A percentile compares a stretch with the other conserved stretches of the same genome.
Evolutionary conservation across 2,329 filamentous ascomycete genomes (phyloP).

Genomic region (Dothideomycetes sp.): DNA sequence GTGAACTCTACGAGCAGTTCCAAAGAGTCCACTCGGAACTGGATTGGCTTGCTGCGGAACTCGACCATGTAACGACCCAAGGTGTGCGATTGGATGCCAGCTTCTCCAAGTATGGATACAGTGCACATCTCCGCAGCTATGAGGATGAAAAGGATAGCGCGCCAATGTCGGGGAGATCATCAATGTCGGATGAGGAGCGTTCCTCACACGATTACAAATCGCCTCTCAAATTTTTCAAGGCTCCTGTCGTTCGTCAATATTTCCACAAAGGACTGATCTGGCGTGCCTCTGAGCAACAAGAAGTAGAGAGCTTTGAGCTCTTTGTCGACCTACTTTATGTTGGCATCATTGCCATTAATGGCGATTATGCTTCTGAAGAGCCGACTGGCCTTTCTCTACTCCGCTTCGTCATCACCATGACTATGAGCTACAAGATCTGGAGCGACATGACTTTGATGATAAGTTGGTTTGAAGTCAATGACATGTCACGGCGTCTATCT

Average conservation of each 20-base stretch:
- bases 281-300: constrained; percentile 47
- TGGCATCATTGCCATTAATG: constrained; percentile 53
- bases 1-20: no score
- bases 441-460: constrained; percentile 46
- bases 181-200: no score
- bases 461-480: constrained; percentile 52
- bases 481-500: constrained; percentile 47
- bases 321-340: constrained; percentile 55
- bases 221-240: constrained; percentile 46
- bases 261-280: constrained; percentile 55
- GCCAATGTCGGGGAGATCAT: no score
- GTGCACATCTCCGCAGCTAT: no score
- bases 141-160: no score
- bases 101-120: no score
- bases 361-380: constrained; percentile 48
- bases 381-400: constrained; percentile 45
- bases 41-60: no score
- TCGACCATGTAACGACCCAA: no score
- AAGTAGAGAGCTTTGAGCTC: constrained; percentile 53
- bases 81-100: no score
- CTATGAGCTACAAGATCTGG: constrained; percentile 55
- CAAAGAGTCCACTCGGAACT: no score
- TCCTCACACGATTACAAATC: constrained; percentile 19
- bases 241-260: constrained; percentile 52
- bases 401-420: constrained; percentile 50